These are phyloP conservation scores for Aspergillus sp. DNA, from an alignment of 2,329 filamentous ascomycete species.

Conservation along the genomic window DNA sequence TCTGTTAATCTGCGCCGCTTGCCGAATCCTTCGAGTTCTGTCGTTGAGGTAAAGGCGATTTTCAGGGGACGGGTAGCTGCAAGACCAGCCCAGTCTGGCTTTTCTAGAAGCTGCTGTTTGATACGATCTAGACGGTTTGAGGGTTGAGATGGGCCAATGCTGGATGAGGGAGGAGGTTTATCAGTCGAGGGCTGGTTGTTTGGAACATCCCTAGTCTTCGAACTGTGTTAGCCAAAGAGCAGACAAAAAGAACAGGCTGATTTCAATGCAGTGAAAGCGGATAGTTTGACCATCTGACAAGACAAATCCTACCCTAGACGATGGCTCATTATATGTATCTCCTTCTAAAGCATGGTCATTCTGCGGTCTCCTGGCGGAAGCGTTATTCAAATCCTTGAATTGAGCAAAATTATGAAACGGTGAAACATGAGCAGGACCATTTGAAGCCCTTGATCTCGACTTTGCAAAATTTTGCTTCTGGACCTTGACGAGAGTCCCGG, in stretches of 20 bases:
- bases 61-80: constrained; percentile 28
- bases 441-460: constrained; percentile 15
- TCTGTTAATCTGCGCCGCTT: constrained; percentile 31
- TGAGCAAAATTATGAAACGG: constrained; percentile 7
- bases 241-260: background rate
- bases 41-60: constrained; percentile 22
- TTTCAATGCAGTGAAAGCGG: background rate
- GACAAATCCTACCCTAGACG: too few species aligned
- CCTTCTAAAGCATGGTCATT: background rate
- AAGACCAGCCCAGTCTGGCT: constrained; percentile 34
- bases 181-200: background rate
- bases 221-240: too few species aligned
- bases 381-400: background rate
- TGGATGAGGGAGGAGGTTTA: background rate
- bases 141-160: background rate
- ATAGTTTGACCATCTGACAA: too few species aligned
- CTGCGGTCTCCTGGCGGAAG: background rate
- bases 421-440: constrained; percentile 8
- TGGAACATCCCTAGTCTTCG: too few species aligned
- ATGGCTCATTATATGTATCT: background rate
- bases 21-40: constrained; percentile 28
- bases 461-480: constrained; percentile 32
- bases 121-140: constrained; percentile 17
- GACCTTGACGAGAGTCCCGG: constrained; percentile 17
- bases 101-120: constrained; percentile 29